These are phyloP conservation scores for Vitis cinerea DNA, from an alignment of 164 flowering plant species.

Conservation along the genomic window DNA sequence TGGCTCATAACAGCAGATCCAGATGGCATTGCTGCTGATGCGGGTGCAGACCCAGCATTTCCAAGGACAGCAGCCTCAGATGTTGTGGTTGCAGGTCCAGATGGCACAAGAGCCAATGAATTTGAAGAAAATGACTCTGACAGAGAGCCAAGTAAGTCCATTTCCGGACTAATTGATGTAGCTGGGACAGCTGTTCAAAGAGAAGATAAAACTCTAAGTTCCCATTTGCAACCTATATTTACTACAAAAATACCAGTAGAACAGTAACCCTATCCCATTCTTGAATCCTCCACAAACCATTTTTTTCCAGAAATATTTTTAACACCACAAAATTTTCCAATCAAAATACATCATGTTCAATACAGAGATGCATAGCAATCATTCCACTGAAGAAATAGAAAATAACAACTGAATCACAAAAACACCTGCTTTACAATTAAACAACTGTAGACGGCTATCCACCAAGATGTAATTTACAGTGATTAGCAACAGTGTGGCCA, in stretches of 20 bases:
- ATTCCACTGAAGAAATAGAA: too few relatives aligned
- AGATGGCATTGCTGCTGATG: conserved; percentile 38
- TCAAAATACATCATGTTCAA: neutral
- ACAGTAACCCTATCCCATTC: neutral
- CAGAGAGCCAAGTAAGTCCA: conserved; percentile 78
- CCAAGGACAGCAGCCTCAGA: conserved; percentile 39
- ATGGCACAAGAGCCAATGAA: conserved; percentile 64
- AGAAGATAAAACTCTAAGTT: conserved; percentile 4
- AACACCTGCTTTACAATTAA: too few relatives aligned
- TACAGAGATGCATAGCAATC: neutral
- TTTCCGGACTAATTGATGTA: conserved; percentile 51
- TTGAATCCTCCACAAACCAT: neutral
- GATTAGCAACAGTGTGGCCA: too few relatives aligned
- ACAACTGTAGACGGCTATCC: too few relatives aligned
- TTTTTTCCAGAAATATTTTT: neutral
- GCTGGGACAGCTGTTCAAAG: conserved; percentile 42
- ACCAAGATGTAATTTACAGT: too few relatives aligned
- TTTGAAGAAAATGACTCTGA: conserved; percentile 55
- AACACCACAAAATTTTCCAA: neutral
- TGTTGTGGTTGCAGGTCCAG: conserved; percentile 24
- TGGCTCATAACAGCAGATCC: conserved; percentile 40
- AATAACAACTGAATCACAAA: too few relatives aligned
- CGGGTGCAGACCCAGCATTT: conserved; percentile 31
- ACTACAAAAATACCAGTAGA: neutral
- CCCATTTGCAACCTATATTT: neutral